Evolutionary conservation across 495 filamentous ascomycete species (phyloP).

Genomic region (Lasiosphaeriaceae sp.): DNA sequence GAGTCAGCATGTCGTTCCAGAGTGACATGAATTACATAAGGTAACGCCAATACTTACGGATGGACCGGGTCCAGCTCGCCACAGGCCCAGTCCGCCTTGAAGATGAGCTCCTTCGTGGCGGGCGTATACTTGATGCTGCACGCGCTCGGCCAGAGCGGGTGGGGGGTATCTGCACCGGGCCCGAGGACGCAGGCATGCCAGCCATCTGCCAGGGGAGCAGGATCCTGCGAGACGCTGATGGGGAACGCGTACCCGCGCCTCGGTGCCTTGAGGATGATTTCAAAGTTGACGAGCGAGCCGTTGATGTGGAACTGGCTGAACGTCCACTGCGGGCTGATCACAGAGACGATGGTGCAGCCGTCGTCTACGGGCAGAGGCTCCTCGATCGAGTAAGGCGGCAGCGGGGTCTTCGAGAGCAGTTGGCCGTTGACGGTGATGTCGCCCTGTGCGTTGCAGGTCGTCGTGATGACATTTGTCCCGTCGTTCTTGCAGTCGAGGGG

Average conservation of each 20-base stretch:
- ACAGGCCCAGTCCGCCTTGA: constrained; percentile 28
- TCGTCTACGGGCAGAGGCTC: constrained; percentile 20
- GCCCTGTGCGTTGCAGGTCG: not conserved
- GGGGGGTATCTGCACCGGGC: constrained; percentile 6
- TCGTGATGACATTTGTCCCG: not conserved
- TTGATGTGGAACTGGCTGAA: constrained; percentile 20
- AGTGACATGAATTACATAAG: not conserved
- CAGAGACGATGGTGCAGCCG: constrained; percentile 26
- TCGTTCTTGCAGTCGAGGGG: constrained; percentile 6
- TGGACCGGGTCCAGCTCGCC: constrained; percentile 21
- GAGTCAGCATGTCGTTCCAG: not conserved
- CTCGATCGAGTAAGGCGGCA: constrained; percentile 24
- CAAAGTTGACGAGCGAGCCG: constrained; percentile 16
- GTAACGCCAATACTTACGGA: constrained; percentile 21
- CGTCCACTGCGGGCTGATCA: constrained; percentile 23
- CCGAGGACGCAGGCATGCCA: constrained; percentile 23
- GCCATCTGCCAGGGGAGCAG: not conserved
- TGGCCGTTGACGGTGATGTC: constrained; percentile 11
- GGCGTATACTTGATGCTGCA: constrained; percentile 18
- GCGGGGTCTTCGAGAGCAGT: not conserved
- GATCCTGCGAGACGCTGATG: constrained; percentile 13
- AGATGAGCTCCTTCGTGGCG: constrained; percentile 10
- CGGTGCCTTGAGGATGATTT: constrained; percentile 19
- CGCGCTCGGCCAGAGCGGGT: constrained; percentile 20
- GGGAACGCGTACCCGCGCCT: constrained; percentile 23